Evolutionary conservation across 495 filamentous ascomycete genomes (phyloP).

Genomic region (Lasiosphaeria hispida): DNA sequence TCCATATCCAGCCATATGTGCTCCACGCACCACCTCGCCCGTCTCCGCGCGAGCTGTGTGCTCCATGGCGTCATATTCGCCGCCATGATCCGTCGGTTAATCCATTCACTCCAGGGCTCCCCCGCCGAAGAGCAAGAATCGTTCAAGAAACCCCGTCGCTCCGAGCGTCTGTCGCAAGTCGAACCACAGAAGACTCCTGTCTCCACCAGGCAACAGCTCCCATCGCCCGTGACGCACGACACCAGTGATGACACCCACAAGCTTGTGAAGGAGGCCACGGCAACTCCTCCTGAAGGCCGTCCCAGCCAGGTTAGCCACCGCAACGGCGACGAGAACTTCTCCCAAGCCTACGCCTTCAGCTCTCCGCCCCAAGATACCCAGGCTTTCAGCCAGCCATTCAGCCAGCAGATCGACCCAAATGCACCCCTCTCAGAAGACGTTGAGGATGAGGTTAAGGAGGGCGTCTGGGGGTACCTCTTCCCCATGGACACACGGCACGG

Average conservation of each 20-base stretch:
- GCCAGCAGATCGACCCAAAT: constrained; percentile 76
- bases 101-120: constrained; percentile 40
- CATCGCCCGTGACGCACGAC: constrained; percentile 75
- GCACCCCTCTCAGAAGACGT: constrained; percentile 76
- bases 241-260: constrained; percentile 56
- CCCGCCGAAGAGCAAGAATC: constrained; percentile 45
- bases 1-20: too few relatives aligned
- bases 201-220: constrained; percentile 64
- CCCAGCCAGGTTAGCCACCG: constrained; percentile 55
- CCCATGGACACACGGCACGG: constrained; percentile 69
- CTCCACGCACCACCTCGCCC: too few relatives aligned
- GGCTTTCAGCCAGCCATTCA: constrained; percentile 82
- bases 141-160: constrained; percentile 67
- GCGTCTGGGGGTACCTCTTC: constrained; percentile 93
- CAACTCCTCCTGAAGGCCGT: constrained; percentile 64
- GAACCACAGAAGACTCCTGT: constrained; percentile 57
- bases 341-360: constrained; percentile 48
- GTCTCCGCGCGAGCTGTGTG: too few relatives aligned
- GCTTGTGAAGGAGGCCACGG: constrained; percentile 66
- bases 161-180: constrained; percentile 54
- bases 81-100: constrained; percentile 32
- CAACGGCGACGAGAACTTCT: constrained; percentile 36
- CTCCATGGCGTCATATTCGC: constrained; percentile 23
- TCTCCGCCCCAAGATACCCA: constrained; percentile 60
- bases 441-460: constrained; percentile 81